Conservation (phyloP, 2,329 filamentous ascomycete species). For the Trichoderma asperellum region DNA sequence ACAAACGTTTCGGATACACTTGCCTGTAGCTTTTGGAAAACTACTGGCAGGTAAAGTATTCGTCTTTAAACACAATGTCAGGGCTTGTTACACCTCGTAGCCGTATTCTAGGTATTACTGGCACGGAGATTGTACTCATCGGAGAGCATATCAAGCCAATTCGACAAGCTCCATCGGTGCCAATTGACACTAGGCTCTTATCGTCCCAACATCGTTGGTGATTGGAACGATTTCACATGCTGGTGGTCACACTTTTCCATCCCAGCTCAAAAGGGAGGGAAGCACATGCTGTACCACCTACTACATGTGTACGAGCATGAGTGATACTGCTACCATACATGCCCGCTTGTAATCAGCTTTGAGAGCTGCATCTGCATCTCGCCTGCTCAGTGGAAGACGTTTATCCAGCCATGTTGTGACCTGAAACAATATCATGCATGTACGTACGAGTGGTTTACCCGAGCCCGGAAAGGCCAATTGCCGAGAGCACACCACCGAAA, state of each 20-base stretch:
- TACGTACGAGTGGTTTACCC: conserved; percentile 8
- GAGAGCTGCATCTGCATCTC: conserved; percentile 5
- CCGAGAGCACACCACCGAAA: conserved; percentile 6
- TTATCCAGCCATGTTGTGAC: background rate
- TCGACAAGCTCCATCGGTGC: background rate
- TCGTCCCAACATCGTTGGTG: background rate
- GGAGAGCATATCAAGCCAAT: background rate
- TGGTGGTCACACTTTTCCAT: background rate
- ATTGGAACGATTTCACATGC: conserved; percentile 4
- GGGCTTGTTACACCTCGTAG: background rate
- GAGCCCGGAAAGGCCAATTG: background rate
- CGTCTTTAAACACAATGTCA: background rate
- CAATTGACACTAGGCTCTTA: background rate
- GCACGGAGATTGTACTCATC: background rate
- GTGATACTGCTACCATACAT: background rate
- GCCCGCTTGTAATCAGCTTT: background rate
- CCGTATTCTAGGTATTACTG: background rate
- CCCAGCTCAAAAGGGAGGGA: background rate
- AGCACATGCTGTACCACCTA: background rate
- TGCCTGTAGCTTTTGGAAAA: background rate
- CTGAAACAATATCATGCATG: conserved; percentile 19
- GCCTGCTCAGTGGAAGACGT: conserved; percentile 8
- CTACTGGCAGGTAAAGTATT: background rate
- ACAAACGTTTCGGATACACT: background rate
- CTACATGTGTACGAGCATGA: background rate